These are phyloP conservation scores for Leccinum variicolor DNA, from an alignment of 768 basidiomycete species.

Conservation along the genomic window DNA sequence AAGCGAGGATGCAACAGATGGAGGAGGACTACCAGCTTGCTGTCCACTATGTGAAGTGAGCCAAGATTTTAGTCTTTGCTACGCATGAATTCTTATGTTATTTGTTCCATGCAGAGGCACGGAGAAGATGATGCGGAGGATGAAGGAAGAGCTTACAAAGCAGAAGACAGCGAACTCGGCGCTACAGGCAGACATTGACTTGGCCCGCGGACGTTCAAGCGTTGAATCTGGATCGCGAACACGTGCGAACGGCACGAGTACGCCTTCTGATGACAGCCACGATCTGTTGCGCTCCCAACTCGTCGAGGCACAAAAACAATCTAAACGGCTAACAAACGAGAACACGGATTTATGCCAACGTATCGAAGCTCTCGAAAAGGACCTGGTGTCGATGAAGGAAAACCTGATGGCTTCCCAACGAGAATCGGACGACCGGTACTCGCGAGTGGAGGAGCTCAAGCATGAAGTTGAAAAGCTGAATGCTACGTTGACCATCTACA, in stretches of 20 bases:
- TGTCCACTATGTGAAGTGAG: conserved; percentile 95
- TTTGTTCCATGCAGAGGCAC: conserved; percentile 62
- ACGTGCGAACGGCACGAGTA: conserved; percentile 70
- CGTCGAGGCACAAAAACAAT: conserved; percentile 74
- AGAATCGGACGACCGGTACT: conserved; percentile 74
- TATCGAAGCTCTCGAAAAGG: conserved; percentile 70
- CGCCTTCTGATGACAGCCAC: conserved; percentile 71
- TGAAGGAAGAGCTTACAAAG: conserved; percentile 93
- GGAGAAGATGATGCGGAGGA: conserved; percentile 95
- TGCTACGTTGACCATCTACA: conserved; percentile 67
- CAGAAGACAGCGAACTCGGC: conserved; percentile 79
- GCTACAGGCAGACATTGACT: conserved; percentile 84
- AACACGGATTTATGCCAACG: conserved; percentile 75
- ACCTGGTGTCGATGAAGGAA: conserved; percentile 68
- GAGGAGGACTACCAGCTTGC: conserved; percentile 96
- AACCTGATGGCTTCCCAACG: conserved; percentile 68
- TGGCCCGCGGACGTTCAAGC: conserved; percentile 56
- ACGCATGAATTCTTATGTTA: conserved; percentile 14
- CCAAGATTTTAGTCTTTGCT: conserved; percentile 20
- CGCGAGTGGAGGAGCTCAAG: conserved; percentile 75
- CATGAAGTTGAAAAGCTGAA: conserved; percentile 76
- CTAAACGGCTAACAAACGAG: conserved; percentile 65
- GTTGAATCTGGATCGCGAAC: conserved; percentile 47
- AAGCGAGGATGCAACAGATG: conserved; percentile 79
- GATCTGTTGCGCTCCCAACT: conserved; percentile 69